These are phyloP conservation scores for Cryptosporidium viatorum DNA, from an alignment of 169 alveolate genomes.

Conservation along the genomic window DNA sequence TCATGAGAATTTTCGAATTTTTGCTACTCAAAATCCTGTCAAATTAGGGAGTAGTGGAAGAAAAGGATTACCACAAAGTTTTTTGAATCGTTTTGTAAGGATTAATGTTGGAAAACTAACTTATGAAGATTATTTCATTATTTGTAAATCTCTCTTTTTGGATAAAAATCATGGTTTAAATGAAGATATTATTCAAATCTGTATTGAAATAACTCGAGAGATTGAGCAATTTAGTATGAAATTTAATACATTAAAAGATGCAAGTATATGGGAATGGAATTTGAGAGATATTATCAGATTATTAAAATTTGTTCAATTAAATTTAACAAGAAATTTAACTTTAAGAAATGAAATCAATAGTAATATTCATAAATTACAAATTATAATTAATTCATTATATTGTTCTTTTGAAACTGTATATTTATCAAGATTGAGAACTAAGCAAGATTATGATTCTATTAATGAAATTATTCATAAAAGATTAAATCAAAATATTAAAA, in stretches of 20 bases:
- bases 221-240: conserved; percentile 73
- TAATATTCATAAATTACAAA: neutral
- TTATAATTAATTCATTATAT: neutral
- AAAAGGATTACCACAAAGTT: conserved; percentile 98
- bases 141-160: conserved; percentile 82
- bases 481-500: neutral
- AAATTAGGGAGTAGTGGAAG: conserved; percentile 96
- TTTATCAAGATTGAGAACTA: conserved; percentile 25
- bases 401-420: conserved; percentile 28
- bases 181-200: neutral
- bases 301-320: conserved; percentile 23
- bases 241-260: conserved; percentile 65
- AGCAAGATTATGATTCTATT: neutral
- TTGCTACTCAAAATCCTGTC: conserved; percentile 99
- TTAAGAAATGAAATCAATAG: neutral
- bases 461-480: neutral
- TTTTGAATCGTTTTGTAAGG: conserved; percentile 97
- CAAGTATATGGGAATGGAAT: conserved; percentile 86
- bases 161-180: conserved; percentile 2
- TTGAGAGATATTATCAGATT: conserved; percentile 82
- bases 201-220: conserved; percentile 70
- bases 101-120: conserved; percentile 90
- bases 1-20: conserved; percentile 95
- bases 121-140: conserved; percentile 86
- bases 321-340: neutral